Evolutionary conservation across 495 filamentous ascomycete genomes (phyloP).

Genomic region (Annulohypoxylon stygium): DNA sequence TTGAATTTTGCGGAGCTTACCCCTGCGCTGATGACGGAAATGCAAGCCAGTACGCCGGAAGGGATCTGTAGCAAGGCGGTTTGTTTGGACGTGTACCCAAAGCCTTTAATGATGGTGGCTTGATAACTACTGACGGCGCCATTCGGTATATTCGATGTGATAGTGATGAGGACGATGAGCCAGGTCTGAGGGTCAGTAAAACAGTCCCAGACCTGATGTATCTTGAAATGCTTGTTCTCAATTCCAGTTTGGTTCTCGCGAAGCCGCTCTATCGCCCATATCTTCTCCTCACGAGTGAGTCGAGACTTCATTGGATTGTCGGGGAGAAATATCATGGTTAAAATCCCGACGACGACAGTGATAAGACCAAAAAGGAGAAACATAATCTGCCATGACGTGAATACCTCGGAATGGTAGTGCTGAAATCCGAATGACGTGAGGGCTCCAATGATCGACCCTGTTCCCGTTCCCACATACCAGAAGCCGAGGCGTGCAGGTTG

Average conservation of each 20-base stretch:
- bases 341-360: conserved; percentile 53
- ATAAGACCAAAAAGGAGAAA: conserved; percentile 58
- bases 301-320: conserved; percentile 63
- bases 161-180: conserved; percentile 44
- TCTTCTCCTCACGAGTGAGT: conserved; percentile 62
- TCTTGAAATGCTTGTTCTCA: conserved; percentile 75
- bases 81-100: conserved; percentile 58
- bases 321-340: conserved; percentile 56
- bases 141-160: conserved; percentile 39
- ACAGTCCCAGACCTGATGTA: conserved; percentile 70
- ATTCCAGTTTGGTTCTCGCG: conserved; percentile 74
- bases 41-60: conserved; percentile 30
- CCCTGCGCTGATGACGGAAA: conserved; percentile 34
- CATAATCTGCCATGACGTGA: conserved; percentile 58
- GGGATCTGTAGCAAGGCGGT: conserved; percentile 45
- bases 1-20: conserved; percentile 33
- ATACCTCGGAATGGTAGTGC: conserved; percentile 43
- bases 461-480: conserved; percentile 50
- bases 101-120: conserved; percentile 58
- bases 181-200: conserved; percentile 69
- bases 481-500: conserved; percentile 51
- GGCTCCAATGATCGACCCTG: conserved; percentile 44
- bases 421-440: conserved; percentile 45
- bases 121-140: conserved; percentile 48
- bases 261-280: conserved; percentile 69